Evolutionary conservation across 116 monocot species (phyloP).

Genomic region (Trichopus zeylanicus): DNA sequence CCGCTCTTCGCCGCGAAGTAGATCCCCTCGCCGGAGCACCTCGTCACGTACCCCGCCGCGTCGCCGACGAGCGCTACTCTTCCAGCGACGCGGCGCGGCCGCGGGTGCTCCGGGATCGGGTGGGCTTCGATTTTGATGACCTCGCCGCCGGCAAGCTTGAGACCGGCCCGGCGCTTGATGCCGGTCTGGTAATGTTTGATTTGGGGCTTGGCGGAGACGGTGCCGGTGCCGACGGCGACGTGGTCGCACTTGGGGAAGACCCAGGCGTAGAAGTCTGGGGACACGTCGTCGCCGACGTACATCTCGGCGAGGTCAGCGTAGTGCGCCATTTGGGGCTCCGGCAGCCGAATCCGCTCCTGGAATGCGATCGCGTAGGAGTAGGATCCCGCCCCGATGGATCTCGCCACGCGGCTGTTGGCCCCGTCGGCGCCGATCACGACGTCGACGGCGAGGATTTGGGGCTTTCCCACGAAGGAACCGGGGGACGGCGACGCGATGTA

Average conservation of each 20-base stretch:
- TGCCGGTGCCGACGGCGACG: conserved; percentile 93
- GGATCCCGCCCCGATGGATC: conserved; percentile 51
- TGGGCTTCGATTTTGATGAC: conserved; percentile 82
- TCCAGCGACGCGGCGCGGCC: conserved; percentile 59
- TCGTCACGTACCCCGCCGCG: conserved; percentile 88
- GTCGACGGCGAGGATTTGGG: conserved; percentile 39
- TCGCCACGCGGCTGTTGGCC: conserved; percentile 88
- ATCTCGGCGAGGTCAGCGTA: conserved; percentile 85
- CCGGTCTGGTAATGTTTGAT: conserved; percentile 56
- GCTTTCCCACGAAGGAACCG: conserved; percentile 3
- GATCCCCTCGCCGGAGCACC: conserved; percentile 91
- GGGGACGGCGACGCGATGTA: conserved; percentile 26
- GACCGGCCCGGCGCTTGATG: conserved; percentile 29
- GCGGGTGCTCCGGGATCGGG: conserved; percentile 92
- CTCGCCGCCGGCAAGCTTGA: conserved; percentile 59
- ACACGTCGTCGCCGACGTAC: conserved; percentile 88
- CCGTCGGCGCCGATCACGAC: conserved; percentile 86
- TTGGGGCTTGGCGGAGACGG: conserved; percentile 35
- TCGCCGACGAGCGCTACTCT: conserved; percentile 86
- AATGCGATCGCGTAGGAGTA: conserved; percentile 85
- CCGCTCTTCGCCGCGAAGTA: conserved; percentile 92
- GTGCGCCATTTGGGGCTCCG: conserved; percentile 46
- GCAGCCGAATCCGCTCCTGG: conserved; percentile 86
- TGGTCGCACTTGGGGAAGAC: conserved; percentile 98
- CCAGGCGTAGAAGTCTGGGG: conserved; percentile 96